phyloP scores from a whole-genome alignment of 192 early-diverging fungal genomes.

The Chytriomyces sp. region DNA sequence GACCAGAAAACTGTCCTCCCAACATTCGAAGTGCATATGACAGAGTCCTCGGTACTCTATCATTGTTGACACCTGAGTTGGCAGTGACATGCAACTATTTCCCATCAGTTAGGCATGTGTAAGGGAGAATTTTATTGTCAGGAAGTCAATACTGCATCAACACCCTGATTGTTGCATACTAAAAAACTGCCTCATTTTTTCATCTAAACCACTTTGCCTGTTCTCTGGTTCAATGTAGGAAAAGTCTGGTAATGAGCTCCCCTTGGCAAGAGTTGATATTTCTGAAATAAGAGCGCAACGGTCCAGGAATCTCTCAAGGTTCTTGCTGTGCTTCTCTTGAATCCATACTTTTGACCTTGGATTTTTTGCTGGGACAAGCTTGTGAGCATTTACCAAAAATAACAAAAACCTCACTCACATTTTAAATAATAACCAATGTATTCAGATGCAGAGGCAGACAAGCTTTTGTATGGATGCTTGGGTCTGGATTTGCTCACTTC shows the following conservation, averaged over 20 bases:
- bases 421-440: conserved; percentile 60
- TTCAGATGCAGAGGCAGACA: conserved; percentile 50
- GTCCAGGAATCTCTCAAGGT: conserved; percentile 46
- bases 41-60: too few species aligned
- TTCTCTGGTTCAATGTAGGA: conserved; percentile 7
- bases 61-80: too few species aligned
- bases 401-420: conserved; percentile 34
- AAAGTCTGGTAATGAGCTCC: neutral
- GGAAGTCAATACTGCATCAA: too few species aligned
- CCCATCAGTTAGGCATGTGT: too few species aligned
- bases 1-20: too few species aligned
- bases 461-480: conserved; percentile 56
- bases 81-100: too few species aligned
- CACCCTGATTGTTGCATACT: neutral
- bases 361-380: conserved; percentile 52
- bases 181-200: conserved; percentile 19
- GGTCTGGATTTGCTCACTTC: conserved; percentile 52
- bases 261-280: neutral
- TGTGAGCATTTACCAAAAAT: neutral
- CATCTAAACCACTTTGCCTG: conserved; percentile 3
- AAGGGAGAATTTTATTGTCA: too few species aligned
- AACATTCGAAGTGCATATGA: too few species aligned
- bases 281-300: conserved; percentile 47
- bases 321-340: conserved; percentile 37
- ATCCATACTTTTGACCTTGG: conserved; percentile 49